Evolutionary conservation across 331 rosid genomes (phyloP).

Genomic region (Stylosanthes scabra): DNA sequence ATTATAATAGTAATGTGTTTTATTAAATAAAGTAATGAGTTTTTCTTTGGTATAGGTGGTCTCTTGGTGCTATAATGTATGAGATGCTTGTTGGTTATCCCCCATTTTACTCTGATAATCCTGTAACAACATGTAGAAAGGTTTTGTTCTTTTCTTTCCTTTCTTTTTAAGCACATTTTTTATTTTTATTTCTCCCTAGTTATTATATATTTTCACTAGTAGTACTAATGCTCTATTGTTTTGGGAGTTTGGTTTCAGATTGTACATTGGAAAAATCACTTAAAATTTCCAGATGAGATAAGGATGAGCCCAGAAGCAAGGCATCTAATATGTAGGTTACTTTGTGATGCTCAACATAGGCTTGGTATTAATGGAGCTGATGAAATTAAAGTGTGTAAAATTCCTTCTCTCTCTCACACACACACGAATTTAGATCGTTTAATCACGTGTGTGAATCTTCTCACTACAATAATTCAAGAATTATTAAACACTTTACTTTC

Average conservation of each 20-base stretch:
- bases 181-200: no score
- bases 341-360: conserved; percentile 83
- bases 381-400: conserved; percentile 78
- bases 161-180: neutral
- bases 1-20: no score
- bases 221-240: neutral
- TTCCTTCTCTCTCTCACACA: neutral
- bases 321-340: conserved; percentile 90
- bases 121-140: conserved; percentile 96
- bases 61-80: conserved; percentile 96
- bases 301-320: conserved; percentile 85
- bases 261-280: conserved; percentile 92
- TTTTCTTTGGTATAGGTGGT: conserved; percentile 81
- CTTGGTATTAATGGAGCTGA: conserved; percentile 85
- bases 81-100: conserved; percentile 99
- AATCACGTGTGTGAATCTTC: neutral
- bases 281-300: conserved; percentile 90
- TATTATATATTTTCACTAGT: neutral
- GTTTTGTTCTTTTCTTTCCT: conserved; percentile 39
- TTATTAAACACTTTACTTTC: neutral
- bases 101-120: conserved; percentile 94
- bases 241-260: conserved; percentile 60
- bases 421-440: no score
- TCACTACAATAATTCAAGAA: neutral
- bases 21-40: neutral